phyloP scores from a whole-genome alignment of 73 alveolate species.

The Blepharisma japonicum region DNA sequence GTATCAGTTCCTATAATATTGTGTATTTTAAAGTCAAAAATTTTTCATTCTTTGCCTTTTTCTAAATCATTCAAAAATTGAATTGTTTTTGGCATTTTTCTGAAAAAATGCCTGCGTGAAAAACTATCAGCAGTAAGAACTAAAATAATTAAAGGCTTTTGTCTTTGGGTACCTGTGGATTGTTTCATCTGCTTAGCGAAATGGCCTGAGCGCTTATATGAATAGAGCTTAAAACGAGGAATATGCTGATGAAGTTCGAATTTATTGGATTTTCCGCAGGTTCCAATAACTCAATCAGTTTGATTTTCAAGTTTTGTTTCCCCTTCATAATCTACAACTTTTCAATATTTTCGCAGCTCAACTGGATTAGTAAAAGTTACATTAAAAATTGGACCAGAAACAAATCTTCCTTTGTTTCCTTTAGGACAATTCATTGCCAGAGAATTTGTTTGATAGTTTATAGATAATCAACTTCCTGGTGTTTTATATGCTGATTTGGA shows the following conservation, averaged over 20 bases:
- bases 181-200: too few relatives aligned
- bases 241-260: too few relatives aligned
- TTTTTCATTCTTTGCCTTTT: neutral
- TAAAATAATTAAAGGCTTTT: slow-evolving; percentile 13
- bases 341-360: neutral
- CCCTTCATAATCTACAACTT: neutral
- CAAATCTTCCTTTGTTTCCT: neutral
- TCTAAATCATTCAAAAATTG: neutral
- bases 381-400: slow-evolving; percentile 10
- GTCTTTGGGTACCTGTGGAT: neutral
- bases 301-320: neutral
- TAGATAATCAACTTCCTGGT: slow-evolving; percentile 3
- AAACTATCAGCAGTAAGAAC: neutral
- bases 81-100: slow-evolving; percentile 3
- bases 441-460: neutral
- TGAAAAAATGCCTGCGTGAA: slow-evolving; percentile 9
- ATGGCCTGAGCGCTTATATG: too few relatives aligned
- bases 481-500: neutral
- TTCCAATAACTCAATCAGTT: slow-evolving; percentile 3
- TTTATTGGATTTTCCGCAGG: neutral
- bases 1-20: slow-evolving; percentile 1
- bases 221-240: too few relatives aligned
- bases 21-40: slow-evolving; percentile 19
- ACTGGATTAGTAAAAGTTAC: neutral
- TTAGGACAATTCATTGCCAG: slow-evolving; percentile 9